Conservation (phyloP, 1,284 basidiomycete species). For the Bondarzewia mesenterica region DNA sequence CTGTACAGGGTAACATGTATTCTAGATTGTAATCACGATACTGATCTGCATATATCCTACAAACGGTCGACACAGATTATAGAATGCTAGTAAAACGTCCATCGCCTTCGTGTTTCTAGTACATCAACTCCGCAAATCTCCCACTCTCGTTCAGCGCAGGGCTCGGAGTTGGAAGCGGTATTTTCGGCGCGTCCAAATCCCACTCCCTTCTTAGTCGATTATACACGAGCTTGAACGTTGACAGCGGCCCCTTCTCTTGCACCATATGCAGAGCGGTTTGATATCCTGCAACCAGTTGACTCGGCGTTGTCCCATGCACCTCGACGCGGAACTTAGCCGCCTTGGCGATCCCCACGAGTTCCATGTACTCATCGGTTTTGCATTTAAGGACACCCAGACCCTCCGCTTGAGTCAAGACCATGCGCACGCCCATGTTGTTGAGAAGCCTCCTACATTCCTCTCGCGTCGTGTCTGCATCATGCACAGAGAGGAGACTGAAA, state of each 20-base stretch:
- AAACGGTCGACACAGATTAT: too few relatives aligned
- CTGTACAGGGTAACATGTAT: constrained; percentile 8
- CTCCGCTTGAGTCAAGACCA: constrained; percentile 59
- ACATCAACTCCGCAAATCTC: constrained; percentile 24
- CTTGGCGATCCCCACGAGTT: constrained; percentile 54
- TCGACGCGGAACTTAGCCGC: constrained; percentile 75
- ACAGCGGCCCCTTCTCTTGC: constrained; percentile 80
- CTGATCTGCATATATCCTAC: neutral
- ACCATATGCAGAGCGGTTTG: constrained; percentile 58
- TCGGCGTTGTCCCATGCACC: constrained; percentile 39
- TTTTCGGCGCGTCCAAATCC: constrained; percentile 43
- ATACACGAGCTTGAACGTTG: constrained; percentile 72
- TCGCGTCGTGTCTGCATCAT: constrained; percentile 62
- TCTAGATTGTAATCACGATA: neutral
- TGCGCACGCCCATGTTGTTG: constrained; percentile 60
- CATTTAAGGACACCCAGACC: constrained; percentile 63
- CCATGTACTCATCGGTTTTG: constrained; percentile 48
- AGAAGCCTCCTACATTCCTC: constrained; percentile 70
- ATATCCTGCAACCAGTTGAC: constrained; percentile 38
- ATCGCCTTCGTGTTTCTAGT: constrained; percentile 6
- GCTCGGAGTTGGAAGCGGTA: constrained; percentile 14
- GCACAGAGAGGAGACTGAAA: constrained; percentile 56
- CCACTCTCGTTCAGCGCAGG: constrained; percentile 19
- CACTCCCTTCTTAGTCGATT: constrained; percentile 63
- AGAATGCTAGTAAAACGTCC: neutral